Base-by-base conservation (phyloP, 2,329 filamentous ascomycete genomes). In the Trichoderma gracile region DNA sequence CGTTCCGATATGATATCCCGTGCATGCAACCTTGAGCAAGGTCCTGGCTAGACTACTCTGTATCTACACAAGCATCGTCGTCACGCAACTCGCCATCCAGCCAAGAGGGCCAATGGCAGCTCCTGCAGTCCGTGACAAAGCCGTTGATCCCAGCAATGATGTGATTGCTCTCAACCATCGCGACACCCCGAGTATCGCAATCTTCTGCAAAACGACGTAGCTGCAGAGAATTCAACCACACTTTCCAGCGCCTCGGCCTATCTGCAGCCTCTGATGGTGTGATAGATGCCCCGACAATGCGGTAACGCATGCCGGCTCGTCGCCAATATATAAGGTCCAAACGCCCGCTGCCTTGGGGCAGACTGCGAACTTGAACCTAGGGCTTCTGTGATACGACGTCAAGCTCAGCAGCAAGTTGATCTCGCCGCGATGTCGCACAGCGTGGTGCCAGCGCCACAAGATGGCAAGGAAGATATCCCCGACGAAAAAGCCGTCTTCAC, bases 151-250 rank as follows among this genome's bases (percentile, higher is more conserved):
- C 33, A 25, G 54, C 40, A 46, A 64, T 64, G 62, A 46, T 47
- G 62, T 54, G 62, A 64, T 64, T 64, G 47, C 46, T 53, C 46
- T 64, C 15, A 6, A 46, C 7, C 54, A 64, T 64, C 62, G 45
- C 62, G 62, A 64, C 62, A 64, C 21, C 43, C 49, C 38, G 30
- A n/a, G 12, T 19, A 40, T 23, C 61, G 42, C 38, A 45, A 12
- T 53, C 19, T 54, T 15, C 15, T 43, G 38, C 38, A 61, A 21
- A 38, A 30, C 40, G 42, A 23, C 19, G 53, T 43, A 43, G 21
- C 38, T 17, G 15, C n/a, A 40, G 38, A 17, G 10, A 43, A 9
- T 17, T 23, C 42, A 23, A 25, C 38, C 53, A 27, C 17, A 25
- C 12, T 1, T 38, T 9, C 30, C 40, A 42, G n/a, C 17, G 12